phyloP scores from a whole-genome alignment of 768 basidiomycete species.

The Dentipellis sp. region DNA sequence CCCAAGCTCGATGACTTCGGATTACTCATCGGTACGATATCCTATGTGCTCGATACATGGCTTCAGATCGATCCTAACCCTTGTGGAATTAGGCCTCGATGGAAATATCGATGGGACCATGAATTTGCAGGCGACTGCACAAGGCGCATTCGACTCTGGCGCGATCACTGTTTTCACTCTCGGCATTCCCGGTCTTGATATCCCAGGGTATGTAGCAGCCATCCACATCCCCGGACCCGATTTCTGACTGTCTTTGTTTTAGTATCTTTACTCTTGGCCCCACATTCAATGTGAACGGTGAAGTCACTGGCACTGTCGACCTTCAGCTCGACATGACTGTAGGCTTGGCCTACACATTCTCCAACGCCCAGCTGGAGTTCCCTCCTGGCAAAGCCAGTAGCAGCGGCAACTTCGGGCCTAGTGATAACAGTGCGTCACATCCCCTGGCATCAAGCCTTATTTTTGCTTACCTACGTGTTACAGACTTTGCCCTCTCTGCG shows the following conservation, averaged over 20 bases:
- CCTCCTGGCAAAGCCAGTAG: slow-evolving; percentile 25
- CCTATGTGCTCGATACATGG: background rate
- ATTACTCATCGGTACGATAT: slow-evolving; percentile 1
- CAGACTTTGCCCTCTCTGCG: slow-evolving; percentile 24
- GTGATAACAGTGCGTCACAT: slow-evolving; percentile 32
- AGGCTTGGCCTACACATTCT: slow-evolving; percentile 34
- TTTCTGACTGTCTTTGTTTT: slow-evolving; percentile 19
- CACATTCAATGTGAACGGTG: slow-evolving; percentile 32
- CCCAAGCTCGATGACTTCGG: slow-evolving; percentile 2
- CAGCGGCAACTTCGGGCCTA: slow-evolving; percentile 23
- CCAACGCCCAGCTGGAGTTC: slow-evolving; percentile 34
- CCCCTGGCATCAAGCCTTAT: background rate
- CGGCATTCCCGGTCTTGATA: too few species aligned
- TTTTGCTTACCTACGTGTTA: slow-evolving; percentile 23
- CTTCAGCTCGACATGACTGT: slow-evolving; percentile 31
- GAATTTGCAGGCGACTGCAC: too few species aligned
- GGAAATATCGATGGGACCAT: too few species aligned
- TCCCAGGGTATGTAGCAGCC: background rate
- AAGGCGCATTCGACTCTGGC: too few species aligned
- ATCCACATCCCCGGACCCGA: slow-evolving; percentile 32
- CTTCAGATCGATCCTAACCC: background rate
- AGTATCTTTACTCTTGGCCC: slow-evolving; percentile 42
- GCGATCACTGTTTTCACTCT: too few species aligned
- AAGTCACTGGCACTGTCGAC: slow-evolving; percentile 21
- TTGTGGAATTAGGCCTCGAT: too few species aligned